phyloP scores from a whole-genome alignment of 768 basidiomycete species.

The Hydnum rufescens region DNA sequence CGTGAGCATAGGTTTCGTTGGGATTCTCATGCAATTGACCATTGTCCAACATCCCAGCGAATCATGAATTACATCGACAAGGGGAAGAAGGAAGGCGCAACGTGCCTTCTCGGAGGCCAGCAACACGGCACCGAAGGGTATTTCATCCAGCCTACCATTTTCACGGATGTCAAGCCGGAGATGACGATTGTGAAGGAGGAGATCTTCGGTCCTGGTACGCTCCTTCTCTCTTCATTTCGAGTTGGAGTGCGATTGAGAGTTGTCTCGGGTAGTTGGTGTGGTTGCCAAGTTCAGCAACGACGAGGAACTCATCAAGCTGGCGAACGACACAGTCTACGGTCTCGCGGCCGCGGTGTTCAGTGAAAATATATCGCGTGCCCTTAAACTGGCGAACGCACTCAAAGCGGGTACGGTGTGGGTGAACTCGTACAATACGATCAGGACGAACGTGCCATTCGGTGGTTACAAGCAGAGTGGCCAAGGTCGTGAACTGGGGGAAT shows the following conservation, averaged over 20 bases:
- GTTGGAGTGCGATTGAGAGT: constrained; percentile 35
- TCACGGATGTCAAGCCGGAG: constrained; percentile 40
- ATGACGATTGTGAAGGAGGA: constrained; percentile 62
- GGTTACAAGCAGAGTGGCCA: constrained; percentile 74
- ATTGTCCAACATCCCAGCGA: constrained; percentile 24
- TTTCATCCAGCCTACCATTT: constrained; percentile 43
- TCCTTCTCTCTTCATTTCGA: not conserved
- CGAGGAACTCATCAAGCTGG: constrained; percentile 24
- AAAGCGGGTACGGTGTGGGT: constrained; percentile 22
- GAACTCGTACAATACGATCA: constrained; percentile 19
- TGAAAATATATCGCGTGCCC: constrained; percentile 24
- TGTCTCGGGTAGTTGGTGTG: constrained; percentile 18
- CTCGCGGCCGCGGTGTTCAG: constrained; percentile 79
- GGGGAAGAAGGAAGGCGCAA: constrained; percentile 55
- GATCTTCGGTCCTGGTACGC: constrained; percentile 49
- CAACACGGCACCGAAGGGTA: constrained; percentile 39
- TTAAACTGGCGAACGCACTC: constrained; percentile 20
- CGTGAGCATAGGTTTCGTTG: no score
- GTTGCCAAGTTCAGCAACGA: constrained; percentile 56
- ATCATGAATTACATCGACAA: constrained; percentile 61
- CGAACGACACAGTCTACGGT: constrained; percentile 78
- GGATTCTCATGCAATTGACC: no score
- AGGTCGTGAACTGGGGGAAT: constrained; percentile 62
- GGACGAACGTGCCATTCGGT: constrained; percentile 53
- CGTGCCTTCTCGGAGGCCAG: constrained; percentile 39